Percentiles rank a stretch among this genome's conserved stretches.
Evolutionary conservation across 164 flowering plant species (phyloP).

Genomic region (Nelumbo lutea): DNA sequence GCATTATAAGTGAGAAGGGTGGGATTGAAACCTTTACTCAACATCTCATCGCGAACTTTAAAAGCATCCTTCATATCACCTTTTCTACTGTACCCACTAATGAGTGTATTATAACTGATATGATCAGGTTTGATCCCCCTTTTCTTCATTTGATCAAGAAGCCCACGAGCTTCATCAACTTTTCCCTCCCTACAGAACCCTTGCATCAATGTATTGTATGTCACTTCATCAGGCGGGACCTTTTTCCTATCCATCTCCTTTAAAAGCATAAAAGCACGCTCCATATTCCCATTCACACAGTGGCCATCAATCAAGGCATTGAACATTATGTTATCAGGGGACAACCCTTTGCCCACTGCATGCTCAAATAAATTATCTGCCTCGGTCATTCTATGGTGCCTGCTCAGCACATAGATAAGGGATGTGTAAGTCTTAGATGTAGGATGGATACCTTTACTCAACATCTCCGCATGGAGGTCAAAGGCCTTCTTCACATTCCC

Average conservation of each 20-base stretch:
- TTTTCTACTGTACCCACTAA: slow-evolving; percentile 76
- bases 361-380: slow-evolving; percentile 66
- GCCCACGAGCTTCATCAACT: slow-evolving; percentile 69
- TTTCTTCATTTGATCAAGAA: slow-evolving; percentile 67
- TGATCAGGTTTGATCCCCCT: slow-evolving; percentile 75
- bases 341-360: slow-evolving; percentile 32
- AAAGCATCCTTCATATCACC: slow-evolving; percentile 76
- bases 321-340: slow-evolving; percentile 63
- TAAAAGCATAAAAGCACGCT: slow-evolving; percentile 36
- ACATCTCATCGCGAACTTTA: slow-evolving; percentile 71
- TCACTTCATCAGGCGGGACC: slow-evolving; percentile 69
- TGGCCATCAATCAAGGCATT: slow-evolving; percentile 74
- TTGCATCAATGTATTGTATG: slow-evolving; percentile 79
- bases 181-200: slow-evolving; percentile 66
- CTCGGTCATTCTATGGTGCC: slow-evolving; percentile 49
- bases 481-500: slow-evolving; percentile 62
- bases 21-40: slow-evolving; percentile 70
- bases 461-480: slow-evolving; percentile 58
- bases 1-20: slow-evolving; percentile 83
- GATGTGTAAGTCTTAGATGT: slow-evolving; percentile 66
- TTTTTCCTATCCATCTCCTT: slow-evolving; percentile 61
- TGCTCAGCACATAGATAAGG: slow-evolving; percentile 61
- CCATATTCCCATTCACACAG: slow-evolving; percentile 39
- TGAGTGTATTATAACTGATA: slow-evolving; percentile 74
- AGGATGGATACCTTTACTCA: slow-evolving; percentile 48